Base-by-base conservation (phyloP, 169 alveolate genomes). In the Plasmodium vivax region DNA sequence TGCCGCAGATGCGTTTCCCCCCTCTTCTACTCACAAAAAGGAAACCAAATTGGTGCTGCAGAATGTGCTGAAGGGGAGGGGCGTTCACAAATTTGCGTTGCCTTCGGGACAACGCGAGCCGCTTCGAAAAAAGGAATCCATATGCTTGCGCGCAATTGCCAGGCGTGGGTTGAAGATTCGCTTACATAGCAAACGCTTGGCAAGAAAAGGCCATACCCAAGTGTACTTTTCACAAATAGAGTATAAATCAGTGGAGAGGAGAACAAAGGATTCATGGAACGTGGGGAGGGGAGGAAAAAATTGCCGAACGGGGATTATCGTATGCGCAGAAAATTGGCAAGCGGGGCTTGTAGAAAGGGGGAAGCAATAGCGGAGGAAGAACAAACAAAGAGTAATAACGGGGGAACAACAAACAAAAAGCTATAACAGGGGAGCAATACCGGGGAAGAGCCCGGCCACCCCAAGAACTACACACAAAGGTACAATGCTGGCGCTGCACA, bases 401-500 rank as follows among this genome's bases (percentile, higher is more conserved):
- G 36, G 77, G 77, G 16, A 19, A 19, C 5, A 19, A 62, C 34
- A 62, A 62, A 19, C 77, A 27, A 9, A 47, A 2, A 47, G 27
- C 27, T 23, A 23, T 23, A 47, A 47, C 12, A 47, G 58, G 58
- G 16, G 12, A 47, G n/a, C 4, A 47, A 12, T 51, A 51, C 62
- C 62, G 23, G 27, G 0, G 6, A 6, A 14, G 3, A 3, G 62
- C 23, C 4, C 62, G 7, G 8, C 62, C 62, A 51, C 62, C 19
- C 62, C 23, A 51, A 12, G 62, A 14, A 14, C 62, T 51, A 2
- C 58, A 38, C 23, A 41, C 30, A 10, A 38, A 51, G 19, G 72
- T 72, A 84, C 38, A 30, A 90, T 90, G 94, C 58, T 90, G 91
- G 9, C 62, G 34, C 81, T 90, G 68, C 71, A 90, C 14, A 54